Evolutionary conservation across 140 eudicot genomes (phyloP).

Genomic region (Bidens hawaiensis): DNA sequence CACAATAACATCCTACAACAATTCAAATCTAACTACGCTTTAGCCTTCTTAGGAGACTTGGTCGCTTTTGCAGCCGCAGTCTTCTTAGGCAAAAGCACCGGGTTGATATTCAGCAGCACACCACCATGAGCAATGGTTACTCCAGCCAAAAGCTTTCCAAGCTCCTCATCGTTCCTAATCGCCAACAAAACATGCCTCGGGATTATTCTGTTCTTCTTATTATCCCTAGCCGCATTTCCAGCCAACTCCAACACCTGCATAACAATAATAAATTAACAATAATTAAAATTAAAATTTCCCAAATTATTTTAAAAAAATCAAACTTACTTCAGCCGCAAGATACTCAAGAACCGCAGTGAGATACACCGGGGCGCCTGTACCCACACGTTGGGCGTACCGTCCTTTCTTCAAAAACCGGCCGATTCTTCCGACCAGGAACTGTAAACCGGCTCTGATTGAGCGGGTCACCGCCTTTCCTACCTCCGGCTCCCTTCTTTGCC

Average conservation of each 20-base stretch:
- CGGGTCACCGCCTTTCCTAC: slow-evolving; percentile 34
- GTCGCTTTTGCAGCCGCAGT: slow-evolving; percentile 39
- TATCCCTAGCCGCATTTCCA: slow-evolving; percentile 39
- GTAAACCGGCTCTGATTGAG: slow-evolving; percentile 38
- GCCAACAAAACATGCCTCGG: slow-evolving; percentile 36
- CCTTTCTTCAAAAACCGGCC: slow-evolving; percentile 37
- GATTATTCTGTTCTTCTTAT: slow-evolving; percentile 35
- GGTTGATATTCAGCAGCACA: slow-evolving; percentile 36
- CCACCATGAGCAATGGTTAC: slow-evolving; percentile 40
- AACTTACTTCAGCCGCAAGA: slow-evolving; percentile 41
- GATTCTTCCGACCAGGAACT: slow-evolving; percentile 45
- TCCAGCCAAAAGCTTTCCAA: slow-evolving; percentile 36
- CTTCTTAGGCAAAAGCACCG: slow-evolving; percentile 33
- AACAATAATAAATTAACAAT: no score
- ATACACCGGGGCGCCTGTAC: slow-evolving; percentile 44
- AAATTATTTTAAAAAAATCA: no score
- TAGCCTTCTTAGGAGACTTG: slow-evolving; percentile 45
- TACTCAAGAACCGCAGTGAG: slow-evolving; percentile 50
- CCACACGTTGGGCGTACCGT: slow-evolving; percentile 37
- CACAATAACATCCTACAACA: no score
- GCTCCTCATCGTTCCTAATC: slow-evolving; percentile 33
- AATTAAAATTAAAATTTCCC: no score
- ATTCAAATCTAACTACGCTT: not conserved
- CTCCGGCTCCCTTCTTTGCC: slow-evolving; percentile 29
- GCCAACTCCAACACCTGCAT: slow-evolving; percentile 37